Evolutionary conservation across 371 early-diverging fungal species (phyloP), one percentile per base, ranked within the genome.

Genomic region (Neoconidiobolus thromboides): DNA sequence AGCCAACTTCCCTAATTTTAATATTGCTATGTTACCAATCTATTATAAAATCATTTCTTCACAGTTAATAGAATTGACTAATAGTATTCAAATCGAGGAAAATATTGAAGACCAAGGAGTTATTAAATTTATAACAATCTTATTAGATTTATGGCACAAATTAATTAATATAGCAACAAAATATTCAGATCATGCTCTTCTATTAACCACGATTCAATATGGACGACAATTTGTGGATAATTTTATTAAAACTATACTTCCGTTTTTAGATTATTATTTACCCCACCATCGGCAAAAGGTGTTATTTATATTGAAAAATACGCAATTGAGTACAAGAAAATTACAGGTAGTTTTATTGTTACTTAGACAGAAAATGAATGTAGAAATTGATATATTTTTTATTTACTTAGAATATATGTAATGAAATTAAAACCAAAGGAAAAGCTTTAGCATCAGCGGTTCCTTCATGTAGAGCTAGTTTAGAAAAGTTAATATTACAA

Each of bases 401-500:
- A 39, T 43, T 15, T 1, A 4, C 12, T 12, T 70, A 82, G 78
- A 79, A 71, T 55, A 79, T 90, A 37, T 90, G 90, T 59, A 79
- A 80, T 14, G 86, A 88, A 65, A 83, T 81, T 43, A 90, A 90
- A 64, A 82, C 77, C 1, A 65, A 73, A 3, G 86, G 87, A 61
- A 68, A 75, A 0, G 53, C 63, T 36, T 63, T 87, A 39, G 69
- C 83, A 38, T 64, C 75, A 0, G 74, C 76, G 63, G 88, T 90
- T 0, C 90, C 90, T 7, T 70, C 76, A 1, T 70, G 82, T 51
- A 82, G 81, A 60, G 79, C 80, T 55, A 76, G 79, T 9, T 67
- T 90, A 61, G 90, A 90, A 67, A 75, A 67, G 43, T 74, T 90
- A 4, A 69, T 90, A 14, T 85, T 81, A 65, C 76, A 83, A 62